A percentile compares a stretch with the other conserved stretches of the same genome.
These are phyloP conservation scores for Leishmania lainsoni DNA, from an alignment of 208 protist species.

Conservation along the genomic window DNA sequence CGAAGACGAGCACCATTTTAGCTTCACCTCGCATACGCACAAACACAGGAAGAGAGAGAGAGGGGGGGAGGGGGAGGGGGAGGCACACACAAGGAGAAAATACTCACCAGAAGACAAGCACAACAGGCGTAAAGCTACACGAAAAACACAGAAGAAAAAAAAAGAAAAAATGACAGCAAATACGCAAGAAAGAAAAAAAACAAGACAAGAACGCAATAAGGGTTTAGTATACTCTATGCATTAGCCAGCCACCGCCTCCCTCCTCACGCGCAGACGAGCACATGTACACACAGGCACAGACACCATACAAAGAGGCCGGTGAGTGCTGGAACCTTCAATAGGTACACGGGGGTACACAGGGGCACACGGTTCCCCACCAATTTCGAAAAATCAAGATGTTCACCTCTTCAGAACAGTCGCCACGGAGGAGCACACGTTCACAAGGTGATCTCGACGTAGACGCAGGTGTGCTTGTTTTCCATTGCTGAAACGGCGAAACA, in stretches of 20 bases:
- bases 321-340: not conserved
- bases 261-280: not conserved
- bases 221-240: conserved; percentile 14
- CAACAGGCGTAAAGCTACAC: not conserved
- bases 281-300: not conserved
- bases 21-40: not conserved
- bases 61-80: too few relatives aligned
- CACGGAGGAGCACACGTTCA: not conserved
- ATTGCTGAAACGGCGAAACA: not conserved
- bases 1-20: not conserved
- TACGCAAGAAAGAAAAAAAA: not conserved
- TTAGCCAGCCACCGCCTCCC: not conserved
- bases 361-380: not conserved
- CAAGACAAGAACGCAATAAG: not conserved
- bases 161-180: not conserved
- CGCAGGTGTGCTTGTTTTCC: not conserved
- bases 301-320: not conserved
- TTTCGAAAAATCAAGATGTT: not conserved
- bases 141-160: not conserved
- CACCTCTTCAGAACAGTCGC: not conserved
- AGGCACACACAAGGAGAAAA: not conserved
- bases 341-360: not conserved
- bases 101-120: not conserved
- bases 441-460: not conserved
- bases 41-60: not conserved